Evolutionary conservation across 257 asterid species (phyloP).

Genomic region (Echites panduratus): DNA sequence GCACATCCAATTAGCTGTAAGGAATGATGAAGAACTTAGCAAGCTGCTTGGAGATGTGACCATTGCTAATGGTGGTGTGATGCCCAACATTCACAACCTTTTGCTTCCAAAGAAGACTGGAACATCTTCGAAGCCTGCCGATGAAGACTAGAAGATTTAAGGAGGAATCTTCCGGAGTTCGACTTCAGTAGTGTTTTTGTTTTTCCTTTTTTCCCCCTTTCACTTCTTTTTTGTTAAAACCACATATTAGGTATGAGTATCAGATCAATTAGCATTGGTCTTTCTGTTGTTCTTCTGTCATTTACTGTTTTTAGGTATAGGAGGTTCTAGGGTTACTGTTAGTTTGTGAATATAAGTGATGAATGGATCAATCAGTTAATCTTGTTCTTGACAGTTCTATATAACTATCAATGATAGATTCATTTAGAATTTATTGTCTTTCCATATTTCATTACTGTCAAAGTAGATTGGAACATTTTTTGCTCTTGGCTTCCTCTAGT

Average conservation of each 20-base stretch:
- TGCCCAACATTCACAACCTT: slow-evolving; percentile 82
- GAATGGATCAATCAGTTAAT: slow-evolving; percentile 15
- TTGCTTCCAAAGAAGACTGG: slow-evolving; percentile 70
- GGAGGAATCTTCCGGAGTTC: background rate
- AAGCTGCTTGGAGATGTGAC: slow-evolving; percentile 77
- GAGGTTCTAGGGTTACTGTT: slow-evolving; percentile 9
- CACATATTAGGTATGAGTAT: background rate
- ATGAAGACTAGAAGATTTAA: slow-evolving; percentile 44
- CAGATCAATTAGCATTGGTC: slow-evolving; percentile 2
- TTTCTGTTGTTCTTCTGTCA: background rate
- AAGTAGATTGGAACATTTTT: background rate
- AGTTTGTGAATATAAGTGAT: slow-evolving; percentile 25
- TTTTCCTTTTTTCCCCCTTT: too few relatives aligned
- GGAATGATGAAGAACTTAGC: slow-evolving; percentile 74
- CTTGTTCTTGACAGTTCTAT: background rate
- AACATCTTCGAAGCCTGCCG: slow-evolving; percentile 48
- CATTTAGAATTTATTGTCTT: background rate
- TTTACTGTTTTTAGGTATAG: slow-evolving; percentile 5
- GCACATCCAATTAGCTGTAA: slow-evolving; percentile 69
- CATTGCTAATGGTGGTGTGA: slow-evolving; percentile 76
- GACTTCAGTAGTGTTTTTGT: background rate
- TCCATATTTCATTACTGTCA: too few relatives aligned
- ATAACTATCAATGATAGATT: background rate
- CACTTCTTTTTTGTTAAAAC: too few relatives aligned
- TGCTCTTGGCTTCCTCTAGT: background rate